These are phyloP conservation scores for Cryptococcus wingfieldii DNA, from an alignment of 1,284 basidiomycete genomes.

Conservation along the genomic window DNA sequence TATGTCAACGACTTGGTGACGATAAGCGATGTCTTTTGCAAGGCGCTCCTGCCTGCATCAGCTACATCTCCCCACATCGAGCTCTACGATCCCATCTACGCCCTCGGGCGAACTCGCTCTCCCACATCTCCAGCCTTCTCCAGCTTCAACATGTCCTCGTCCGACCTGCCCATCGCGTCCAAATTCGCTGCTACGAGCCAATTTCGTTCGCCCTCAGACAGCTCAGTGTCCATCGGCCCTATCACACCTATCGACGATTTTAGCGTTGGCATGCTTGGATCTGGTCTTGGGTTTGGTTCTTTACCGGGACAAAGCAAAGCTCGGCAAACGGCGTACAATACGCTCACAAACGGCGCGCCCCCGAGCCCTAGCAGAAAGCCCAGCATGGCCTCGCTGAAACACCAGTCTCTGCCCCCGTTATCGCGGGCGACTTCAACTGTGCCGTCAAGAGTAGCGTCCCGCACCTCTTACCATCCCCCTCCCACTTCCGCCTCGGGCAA, in stretches of 20 bases:
- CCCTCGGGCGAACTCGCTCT: constrained; percentile 24
- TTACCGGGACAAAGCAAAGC: neutral
- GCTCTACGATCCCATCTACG: constrained; percentile 50
- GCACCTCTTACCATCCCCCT: neutral
- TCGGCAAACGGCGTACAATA: constrained; percentile 32
- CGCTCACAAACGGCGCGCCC: constrained; percentile 35
- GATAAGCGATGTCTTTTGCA: constrained; percentile 89
- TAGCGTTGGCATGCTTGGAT: neutral
- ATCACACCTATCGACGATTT: constrained; percentile 10
- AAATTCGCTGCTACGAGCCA: constrained; percentile 66
- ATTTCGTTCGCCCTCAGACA: constrained; percentile 10
- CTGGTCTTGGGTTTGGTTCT: neutral
- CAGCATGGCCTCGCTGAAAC: constrained; percentile 34
- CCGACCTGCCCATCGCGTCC: constrained; percentile 83
- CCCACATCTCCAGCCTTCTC: constrained; percentile 14
- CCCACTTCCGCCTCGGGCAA: constrained; percentile 6
- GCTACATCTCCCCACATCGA: constrained; percentile 51
- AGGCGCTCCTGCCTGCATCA: constrained; percentile 78
- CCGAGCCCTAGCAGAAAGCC: constrained; percentile 1
- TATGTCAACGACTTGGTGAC: constrained; percentile 85
- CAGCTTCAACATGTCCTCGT: constrained; percentile 57
- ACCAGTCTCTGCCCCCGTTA: constrained; percentile 71
- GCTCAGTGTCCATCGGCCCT: constrained; percentile 9
- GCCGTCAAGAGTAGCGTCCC: neutral
- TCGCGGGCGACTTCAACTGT: constrained; percentile 48